Conservation (phyloP, 1,139 yeast genomes). For the Pichia cactophila region DNA sequence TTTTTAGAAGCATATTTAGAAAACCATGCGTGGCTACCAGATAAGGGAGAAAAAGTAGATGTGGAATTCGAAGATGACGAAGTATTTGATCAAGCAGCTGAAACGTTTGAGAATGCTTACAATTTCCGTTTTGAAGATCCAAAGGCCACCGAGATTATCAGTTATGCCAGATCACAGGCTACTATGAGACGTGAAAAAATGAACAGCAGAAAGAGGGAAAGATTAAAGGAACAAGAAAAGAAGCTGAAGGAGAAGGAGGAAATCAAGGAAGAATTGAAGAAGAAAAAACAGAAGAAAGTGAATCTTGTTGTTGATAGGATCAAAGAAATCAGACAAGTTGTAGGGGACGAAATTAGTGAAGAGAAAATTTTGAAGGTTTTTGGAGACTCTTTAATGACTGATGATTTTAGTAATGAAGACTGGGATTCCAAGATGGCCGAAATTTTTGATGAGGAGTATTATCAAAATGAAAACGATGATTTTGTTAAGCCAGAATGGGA, state of each 20-base stretch:
- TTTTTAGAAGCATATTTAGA: slow-evolving; percentile 68
- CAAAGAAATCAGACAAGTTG: slow-evolving; percentile 69
- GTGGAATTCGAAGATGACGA: slow-evolving; percentile 64
- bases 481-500: slow-evolving; percentile 46
- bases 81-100: slow-evolving; percentile 88
- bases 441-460: slow-evolving; percentile 77
- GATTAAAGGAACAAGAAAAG: slow-evolving; percentile 61
- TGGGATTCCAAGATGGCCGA: slow-evolving; percentile 89
- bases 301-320: slow-evolving; percentile 74
- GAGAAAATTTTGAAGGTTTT: slow-evolving; percentile 56
- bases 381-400: slow-evolving; percentile 70
- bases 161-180: slow-evolving; percentile 96
- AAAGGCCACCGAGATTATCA: slow-evolving; percentile 79
- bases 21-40: slow-evolving; percentile 86
- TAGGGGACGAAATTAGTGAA: slow-evolving; percentile 68
- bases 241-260: slow-evolving; percentile 46
- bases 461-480: slow-evolving; percentile 24
- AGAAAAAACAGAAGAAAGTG: slow-evolving; percentile 68
- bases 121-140: slow-evolving; percentile 95
- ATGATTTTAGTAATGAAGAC: slow-evolving; percentile 82
- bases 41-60: slow-evolving; percentile 31
- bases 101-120: slow-evolving; percentile 83
- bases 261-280: slow-evolving; percentile 55
- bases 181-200: slow-evolving; percentile 78
- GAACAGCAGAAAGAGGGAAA: slow-evolving; percentile 69